These are phyloP conservation scores for Nemania sp. DNA, from an alignment of 2,329 filamentous ascomycete genomes.

Conservation along the genomic window DNA sequence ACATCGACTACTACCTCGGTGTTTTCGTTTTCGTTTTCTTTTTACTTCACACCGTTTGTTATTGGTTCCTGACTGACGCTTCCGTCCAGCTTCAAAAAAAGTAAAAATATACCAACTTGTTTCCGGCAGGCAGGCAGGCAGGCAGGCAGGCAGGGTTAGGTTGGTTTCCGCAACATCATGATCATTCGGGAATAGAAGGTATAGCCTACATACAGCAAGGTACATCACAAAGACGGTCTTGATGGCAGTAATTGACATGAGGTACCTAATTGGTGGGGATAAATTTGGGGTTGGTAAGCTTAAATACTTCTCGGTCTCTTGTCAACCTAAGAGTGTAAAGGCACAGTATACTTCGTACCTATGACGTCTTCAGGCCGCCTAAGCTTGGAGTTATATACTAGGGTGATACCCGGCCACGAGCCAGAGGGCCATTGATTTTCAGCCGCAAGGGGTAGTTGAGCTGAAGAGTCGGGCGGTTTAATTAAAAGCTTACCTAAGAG, in stretches of 20 bases:
- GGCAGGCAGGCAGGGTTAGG: not conserved
- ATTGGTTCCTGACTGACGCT: too few species aligned
- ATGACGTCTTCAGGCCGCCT: conserved; percentile 8
- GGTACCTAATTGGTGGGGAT: not conserved
- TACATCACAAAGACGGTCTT: not conserved
- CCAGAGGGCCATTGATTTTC: conserved; percentile 9
- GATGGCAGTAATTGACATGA: not conserved
- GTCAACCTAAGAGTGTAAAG: too few species aligned
- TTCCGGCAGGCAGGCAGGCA: not conserved
- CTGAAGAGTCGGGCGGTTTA: not conserved
- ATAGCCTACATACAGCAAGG: too few species aligned
- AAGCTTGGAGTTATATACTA: not conserved
- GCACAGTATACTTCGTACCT: not conserved
- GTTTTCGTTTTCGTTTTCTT: not conserved
- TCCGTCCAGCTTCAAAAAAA: not conserved
- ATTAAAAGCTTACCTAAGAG: conserved; percentile 12
- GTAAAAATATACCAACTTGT: not conserved
- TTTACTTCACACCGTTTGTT: not conserved
- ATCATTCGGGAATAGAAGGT: too few species aligned
- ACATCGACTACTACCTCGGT: not conserved
- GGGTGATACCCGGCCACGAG: too few species aligned
- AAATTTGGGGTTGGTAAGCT: conserved; percentile 16
- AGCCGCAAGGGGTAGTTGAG: conserved; percentile 14
- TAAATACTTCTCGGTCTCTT: conserved; percentile 4
- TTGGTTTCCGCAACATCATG: not conserved